Evolutionary conservation across 2,329 filamentous ascomycete genomes (phyloP), one percentile per base, ranked within the genome.

Genomic region (Colletotrichum karsti): DNA sequence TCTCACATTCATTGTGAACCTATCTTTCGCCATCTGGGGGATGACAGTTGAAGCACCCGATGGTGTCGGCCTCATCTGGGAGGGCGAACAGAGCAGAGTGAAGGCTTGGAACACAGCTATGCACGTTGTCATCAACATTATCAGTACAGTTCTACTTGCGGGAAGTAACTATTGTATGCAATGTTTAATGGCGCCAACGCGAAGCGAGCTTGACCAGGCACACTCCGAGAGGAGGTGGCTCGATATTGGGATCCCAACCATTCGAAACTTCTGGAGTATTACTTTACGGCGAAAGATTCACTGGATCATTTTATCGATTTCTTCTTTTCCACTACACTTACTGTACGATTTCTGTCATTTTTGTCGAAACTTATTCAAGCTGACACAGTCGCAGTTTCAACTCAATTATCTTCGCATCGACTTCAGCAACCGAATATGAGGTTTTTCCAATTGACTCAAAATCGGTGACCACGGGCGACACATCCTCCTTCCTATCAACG

Each of bases 261-360:
- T 44, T 7, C 9, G 41, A 44, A 44, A 44, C 9, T 44, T 44
- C 5, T 2, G 0, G 18, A 22, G 41, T 0, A 44, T 44, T 0
- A 44, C 18, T 13, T 7, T 13, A 2, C 18, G 5, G 0, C 18
- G 5, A 1, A 44, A 44, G 2, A 0, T 13, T 0, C 41, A 20
- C 41, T 44, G 41, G 41, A 0, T 44, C 0, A 0, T 44, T 0
- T 7, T 44, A 3, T 44, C 41, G 0, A 3, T 44, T 3, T 44
- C 41, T 0, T 44, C 41, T 3, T 44, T 44, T 0, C 41, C 41
- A 1, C 4, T 44, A 2, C 41, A 44, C 1, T 1, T 44, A 3
- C 41, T 44, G 18, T 42, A 42, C 2, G 12, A 42, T 1, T 7
- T 18, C 1, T 9, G 5, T 1, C n/a, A 1, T 20, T 2, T 18